A percentile compares a stretch with the other conserved stretches of the same genome.
phyloP scores from a whole-genome alignment of 2,329 filamentous ascomycete species.

The Didymella pinodella region DNA sequence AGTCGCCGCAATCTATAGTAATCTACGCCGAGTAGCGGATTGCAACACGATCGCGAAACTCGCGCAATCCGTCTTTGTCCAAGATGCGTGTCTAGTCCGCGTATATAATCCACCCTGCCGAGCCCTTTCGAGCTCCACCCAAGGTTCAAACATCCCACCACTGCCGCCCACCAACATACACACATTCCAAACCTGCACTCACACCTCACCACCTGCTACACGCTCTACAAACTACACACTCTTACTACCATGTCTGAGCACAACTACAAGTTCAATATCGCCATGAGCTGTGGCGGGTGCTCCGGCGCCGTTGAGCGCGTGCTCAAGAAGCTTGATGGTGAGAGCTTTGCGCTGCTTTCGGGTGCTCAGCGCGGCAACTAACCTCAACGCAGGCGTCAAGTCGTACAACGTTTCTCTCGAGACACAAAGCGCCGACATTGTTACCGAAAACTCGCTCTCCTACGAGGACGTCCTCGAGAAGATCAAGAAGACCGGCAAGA shows the following conservation, averaged over 20 bases:
- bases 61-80: constrained; percentile 18
- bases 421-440: constrained; percentile 79
- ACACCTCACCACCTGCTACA: constrained; percentile 5
- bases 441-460: constrained; percentile 71
- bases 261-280: constrained; percentile 93
- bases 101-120: constrained; percentile 18
- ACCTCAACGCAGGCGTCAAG: constrained; percentile 73
- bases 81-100: constrained; percentile 10
- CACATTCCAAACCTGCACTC: constrained; percentile 1
- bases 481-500: constrained; percentile 96
- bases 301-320: constrained; percentile 92
- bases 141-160: constrained; percentile 10
- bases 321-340: constrained; percentile 89
- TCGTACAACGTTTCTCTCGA: constrained; percentile 88
- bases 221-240: constrained; percentile 9
- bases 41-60: constrained; percentile 27
- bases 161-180: constrained; percentile 2
- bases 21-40: constrained; percentile 19
- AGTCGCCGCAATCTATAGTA: constrained; percentile 25
- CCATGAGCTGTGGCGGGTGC: constrained; percentile 96
- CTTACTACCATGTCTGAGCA: constrained; percentile 67
- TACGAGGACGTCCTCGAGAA: constrained; percentile 85
- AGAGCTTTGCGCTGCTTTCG: constrained; percentile 39
- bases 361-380: constrained; percentile 20
- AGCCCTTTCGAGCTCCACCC: constrained; percentile 16